phyloP scores from a whole-genome alignment of 129 eudicot genomes.

The Helianthus tuberosus region DNA sequence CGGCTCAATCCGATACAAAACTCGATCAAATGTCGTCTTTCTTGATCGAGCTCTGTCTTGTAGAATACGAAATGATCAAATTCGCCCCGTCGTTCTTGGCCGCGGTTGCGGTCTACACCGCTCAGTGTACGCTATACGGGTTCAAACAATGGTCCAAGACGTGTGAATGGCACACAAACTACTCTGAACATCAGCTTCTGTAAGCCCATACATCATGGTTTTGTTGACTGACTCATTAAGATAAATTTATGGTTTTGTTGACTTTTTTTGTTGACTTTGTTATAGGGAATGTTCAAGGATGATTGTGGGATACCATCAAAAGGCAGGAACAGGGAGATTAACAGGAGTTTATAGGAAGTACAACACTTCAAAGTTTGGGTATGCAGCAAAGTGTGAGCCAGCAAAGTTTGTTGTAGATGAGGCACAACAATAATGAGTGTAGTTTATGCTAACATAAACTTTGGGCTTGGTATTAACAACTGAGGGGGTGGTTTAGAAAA shows the following conservation, averaged over 20 bases:
- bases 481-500: conserved; percentile 33
- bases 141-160: conserved; percentile 82
- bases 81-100: conserved; percentile 78
- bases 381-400: conserved; percentile 74
- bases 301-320: conserved; percentile 67
- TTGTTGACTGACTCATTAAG: too few relatives aligned
- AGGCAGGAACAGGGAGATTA: conserved; percentile 75
- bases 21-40: conserved; percentile 61
- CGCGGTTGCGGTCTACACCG: conserved; percentile 87
- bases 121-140: conserved; percentile 78
- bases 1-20: conserved; percentile 82
- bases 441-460: conserved; percentile 27
- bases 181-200: conserved; percentile 78
- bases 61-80: conserved; percentile 85
- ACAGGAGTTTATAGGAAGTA: conserved; percentile 88
- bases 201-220: conserved; percentile 35
- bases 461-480: conserved; percentile 34
- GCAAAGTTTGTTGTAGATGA: conserved; percentile 55
- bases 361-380: conserved; percentile 71
- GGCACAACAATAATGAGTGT: conserved; percentile 10
- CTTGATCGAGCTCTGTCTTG: conserved; percentile 85
- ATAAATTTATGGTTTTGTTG: background rate
- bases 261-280: conserved; percentile 8
- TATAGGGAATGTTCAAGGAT: conserved; percentile 81
- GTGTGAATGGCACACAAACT: conserved; percentile 71